Conservation (phyloP, 2,329 filamentous ascomycete species). For the Diaporthe ampelina region DNA sequence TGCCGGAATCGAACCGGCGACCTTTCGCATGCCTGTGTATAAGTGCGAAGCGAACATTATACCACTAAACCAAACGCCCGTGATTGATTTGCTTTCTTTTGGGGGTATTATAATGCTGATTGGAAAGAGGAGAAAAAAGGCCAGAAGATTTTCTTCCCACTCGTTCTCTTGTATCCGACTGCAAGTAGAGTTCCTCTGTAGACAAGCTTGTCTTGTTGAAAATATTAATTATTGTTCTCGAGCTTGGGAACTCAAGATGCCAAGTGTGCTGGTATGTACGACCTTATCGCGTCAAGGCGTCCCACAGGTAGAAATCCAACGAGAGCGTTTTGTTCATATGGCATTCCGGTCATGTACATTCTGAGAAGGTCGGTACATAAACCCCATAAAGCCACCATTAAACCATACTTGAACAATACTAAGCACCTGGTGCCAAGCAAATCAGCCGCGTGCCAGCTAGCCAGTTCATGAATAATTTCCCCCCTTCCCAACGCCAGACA, state of each 20-base stretch:
- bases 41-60: slow-evolving; percentile 37
- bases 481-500: slow-evolving; percentile 51
- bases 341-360: not conserved
- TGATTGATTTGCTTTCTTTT: not conserved
- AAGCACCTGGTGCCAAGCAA: not conserved
- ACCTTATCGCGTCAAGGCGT: too few species aligned
- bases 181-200: not conserved
- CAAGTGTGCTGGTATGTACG: not conserved
- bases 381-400: slow-evolving; percentile 9
- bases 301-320: too few species aligned
- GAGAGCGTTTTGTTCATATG: not conserved
- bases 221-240: not conserved
- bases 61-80: slow-evolving; percentile 38
- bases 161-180: not conserved
- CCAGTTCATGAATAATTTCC: not conserved
- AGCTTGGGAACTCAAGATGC: not conserved
- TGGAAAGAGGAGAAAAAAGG: too few species aligned
- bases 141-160: too few species aligned
- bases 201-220: not conserved
- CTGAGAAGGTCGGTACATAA: not conserved
- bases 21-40: slow-evolving; percentile 12
- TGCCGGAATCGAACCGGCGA: slow-evolving; percentile 35
- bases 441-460: not conserved
- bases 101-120: too few species aligned
- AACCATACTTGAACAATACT: slow-evolving; percentile 16